A percentile compares a stretch with the other conserved stretches of the same genome.
phyloP scores from a whole-genome alignment of 2,329 filamentous ascomycete species.

The Scortechinia acanthostroma region DNA sequence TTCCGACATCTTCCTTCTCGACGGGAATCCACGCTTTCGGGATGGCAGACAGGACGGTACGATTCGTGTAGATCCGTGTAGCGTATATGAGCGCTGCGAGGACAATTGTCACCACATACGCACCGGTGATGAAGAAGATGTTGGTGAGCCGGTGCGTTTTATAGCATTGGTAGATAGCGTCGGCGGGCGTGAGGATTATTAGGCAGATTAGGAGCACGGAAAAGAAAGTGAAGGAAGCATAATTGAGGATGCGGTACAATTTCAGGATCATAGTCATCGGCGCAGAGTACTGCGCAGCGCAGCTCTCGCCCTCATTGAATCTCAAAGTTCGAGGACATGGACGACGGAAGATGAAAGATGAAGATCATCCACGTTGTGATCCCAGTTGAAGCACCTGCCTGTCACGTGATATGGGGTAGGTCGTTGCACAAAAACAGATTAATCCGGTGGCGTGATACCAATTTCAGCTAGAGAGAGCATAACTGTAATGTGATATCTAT shows the following conservation, averaged over 20 bases:
- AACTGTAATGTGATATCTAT: too few species aligned
- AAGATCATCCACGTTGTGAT: too few species aligned
- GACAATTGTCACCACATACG: slow-evolving; percentile 46
- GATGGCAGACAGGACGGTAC: slow-evolving; percentile 46
- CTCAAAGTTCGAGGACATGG: too few species aligned
- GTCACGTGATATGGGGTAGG: too few species aligned
- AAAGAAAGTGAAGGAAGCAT: neutral
- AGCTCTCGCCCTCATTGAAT: too few species aligned
- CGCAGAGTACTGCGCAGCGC: too few species aligned
- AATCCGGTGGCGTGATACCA: too few species aligned
- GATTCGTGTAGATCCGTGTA: slow-evolving; percentile 55
- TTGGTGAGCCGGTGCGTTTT: slow-evolving; percentile 42
- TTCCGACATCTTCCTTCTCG: slow-evolving; percentile 51
- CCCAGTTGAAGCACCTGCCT: too few species aligned
- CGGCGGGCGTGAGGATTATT: neutral
- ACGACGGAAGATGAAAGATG: too few species aligned
- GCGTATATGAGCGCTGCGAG: slow-evolving; percentile 52
- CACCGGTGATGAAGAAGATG: slow-evolving; percentile 52
- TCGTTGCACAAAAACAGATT: too few species aligned
- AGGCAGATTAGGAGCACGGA: neutral
- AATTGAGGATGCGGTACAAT: neutral
- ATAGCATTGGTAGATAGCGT: slow-evolving; percentile 47
- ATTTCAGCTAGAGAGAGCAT: too few species aligned
- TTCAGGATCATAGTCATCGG: neutral
- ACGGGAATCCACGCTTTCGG: slow-evolving; percentile 58